phyloP scores from a whole-genome alignment of 495 filamentous ascomycete species.

The Bathelium albidoporum region DNA sequence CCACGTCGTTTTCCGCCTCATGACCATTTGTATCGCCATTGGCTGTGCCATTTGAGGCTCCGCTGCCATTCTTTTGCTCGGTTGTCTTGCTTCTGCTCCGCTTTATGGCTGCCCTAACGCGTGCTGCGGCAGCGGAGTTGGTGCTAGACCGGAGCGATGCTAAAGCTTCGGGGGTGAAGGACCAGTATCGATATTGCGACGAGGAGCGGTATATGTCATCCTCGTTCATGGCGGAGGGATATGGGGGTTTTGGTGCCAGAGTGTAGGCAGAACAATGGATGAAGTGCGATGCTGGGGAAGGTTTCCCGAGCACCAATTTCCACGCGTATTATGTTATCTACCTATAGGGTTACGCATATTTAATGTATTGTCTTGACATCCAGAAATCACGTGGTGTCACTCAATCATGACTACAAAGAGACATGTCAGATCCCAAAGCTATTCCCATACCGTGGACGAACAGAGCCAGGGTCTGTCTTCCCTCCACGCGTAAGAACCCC shows the following conservation, averaged over 20 bases:
- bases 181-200: constrained; percentile 85
- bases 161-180: constrained; percentile 70
- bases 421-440: neutral
- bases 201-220: constrained; percentile 86
- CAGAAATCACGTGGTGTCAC: no score
- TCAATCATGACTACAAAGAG: no score
- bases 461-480: neutral
- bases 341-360: no score
- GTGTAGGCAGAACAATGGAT: neutral
- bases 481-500: no score
- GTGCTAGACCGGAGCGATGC: constrained; percentile 59
- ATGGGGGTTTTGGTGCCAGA: neutral
- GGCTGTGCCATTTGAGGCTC: constrained; percentile 11
- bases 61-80: constrained; percentile 11
- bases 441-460: neutral
- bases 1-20: constrained; percentile 42
- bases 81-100: constrained; percentile 30
- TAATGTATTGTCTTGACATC: no score
- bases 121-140: constrained; percentile 59
- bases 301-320: no score
- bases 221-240: constrained; percentile 47
- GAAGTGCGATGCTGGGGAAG: neutral
- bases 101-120: constrained; percentile 55
- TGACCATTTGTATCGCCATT: constrained; percentile 3
- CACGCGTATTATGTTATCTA: no score